Evolutionary conservation across 345 rosid genomes (phyloP).

Genomic region (Pelargonium nanum): DNA sequence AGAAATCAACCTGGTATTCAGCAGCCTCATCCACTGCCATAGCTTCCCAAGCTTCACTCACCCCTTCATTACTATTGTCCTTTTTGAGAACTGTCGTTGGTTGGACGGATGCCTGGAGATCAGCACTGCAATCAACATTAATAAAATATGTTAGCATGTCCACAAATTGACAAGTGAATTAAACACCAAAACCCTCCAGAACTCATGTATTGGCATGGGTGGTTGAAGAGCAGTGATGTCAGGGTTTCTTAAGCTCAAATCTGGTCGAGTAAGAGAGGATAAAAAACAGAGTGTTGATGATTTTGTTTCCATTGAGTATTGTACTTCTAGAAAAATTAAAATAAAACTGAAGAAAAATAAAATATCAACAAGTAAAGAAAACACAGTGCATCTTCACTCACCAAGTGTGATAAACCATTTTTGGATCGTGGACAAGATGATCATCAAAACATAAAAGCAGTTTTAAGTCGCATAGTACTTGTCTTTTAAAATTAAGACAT

Average conservation of each 20-base stretch:
- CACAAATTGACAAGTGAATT: neutral
- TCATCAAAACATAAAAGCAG: neutral
- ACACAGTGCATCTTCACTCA: no score
- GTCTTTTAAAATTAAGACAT: no score
- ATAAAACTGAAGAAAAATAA: no score
- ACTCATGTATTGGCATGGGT: neutral
- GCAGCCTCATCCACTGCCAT: slow-evolving; percentile 28
- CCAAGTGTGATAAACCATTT: no score
- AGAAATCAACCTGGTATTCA: slow-evolving; percentile 45
- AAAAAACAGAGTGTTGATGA: neutral
- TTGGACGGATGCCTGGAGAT: slow-evolving; percentile 33
- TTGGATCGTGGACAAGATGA: neutral
- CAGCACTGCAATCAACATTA: slow-evolving; percentile 33
- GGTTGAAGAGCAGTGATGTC: neutral
- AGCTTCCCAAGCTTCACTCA: slow-evolving; percentile 28
- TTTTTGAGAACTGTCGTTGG: slow-evolving; percentile 22
- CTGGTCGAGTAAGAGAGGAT: neutral
- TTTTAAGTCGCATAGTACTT: neutral
- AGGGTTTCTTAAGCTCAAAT: neutral
- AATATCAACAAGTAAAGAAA: no score
- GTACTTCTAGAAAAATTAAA: neutral
- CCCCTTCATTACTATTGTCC: slow-evolving; percentile 18
- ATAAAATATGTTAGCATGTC: neutral
- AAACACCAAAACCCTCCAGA: neutral
- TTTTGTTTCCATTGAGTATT: no score